A percentile compares a stretch with the other conserved stretches of the same genome.
Conservation (phyloP, 768 basidiomycete genomes). For the Porpolomopsis calyptriformis region DNA sequence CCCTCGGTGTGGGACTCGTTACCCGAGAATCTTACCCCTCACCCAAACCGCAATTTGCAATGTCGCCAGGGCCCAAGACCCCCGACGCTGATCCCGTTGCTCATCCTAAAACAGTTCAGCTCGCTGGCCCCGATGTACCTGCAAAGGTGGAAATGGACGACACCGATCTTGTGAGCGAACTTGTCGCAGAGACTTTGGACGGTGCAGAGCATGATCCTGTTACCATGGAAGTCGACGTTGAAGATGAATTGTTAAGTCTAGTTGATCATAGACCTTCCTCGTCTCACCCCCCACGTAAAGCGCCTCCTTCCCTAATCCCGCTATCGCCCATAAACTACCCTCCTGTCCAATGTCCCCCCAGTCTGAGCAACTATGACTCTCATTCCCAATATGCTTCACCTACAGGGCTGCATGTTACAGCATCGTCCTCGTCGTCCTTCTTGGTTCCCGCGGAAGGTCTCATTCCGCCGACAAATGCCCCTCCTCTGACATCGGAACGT, state of each 20-base stretch:
- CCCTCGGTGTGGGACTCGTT: slow-evolving; percentile 15
- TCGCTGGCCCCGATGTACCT: slow-evolving; percentile 22
- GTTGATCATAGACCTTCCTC: slow-evolving; percentile 37
- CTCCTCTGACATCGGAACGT: slow-evolving; percentile 28
- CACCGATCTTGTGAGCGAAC: slow-evolving; percentile 32
- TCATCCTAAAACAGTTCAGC: slow-evolving; percentile 35
- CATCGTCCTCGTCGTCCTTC: slow-evolving; percentile 7
- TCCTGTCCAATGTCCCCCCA: not conserved
- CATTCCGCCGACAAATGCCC: slow-evolving; percentile 7
- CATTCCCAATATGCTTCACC: slow-evolving; percentile 10
- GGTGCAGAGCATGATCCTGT: slow-evolving; percentile 13
- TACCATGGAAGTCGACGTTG: slow-evolving; percentile 35
- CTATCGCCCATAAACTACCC: slow-evolving; percentile 5
- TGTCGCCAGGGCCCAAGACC: slow-evolving; percentile 2
- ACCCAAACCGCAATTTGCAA: slow-evolving; percentile 6
- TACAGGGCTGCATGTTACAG: slow-evolving; percentile 2
- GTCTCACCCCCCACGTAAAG: slow-evolving; percentile 8
- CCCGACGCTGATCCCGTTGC: slow-evolving; percentile 26
- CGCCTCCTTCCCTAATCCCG: not conserved
- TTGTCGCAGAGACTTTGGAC: slow-evolving; percentile 32
- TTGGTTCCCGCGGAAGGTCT: not conserved
- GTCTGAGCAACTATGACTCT: not conserved
- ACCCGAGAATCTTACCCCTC: slow-evolving; percentile 14
- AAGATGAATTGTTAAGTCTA: slow-evolving; percentile 61
- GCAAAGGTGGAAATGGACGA: slow-evolving; percentile 27